These are phyloP conservation scores for Hymenoscyphus scutula DNA, from an alignment of 2,329 filamentous ascomycete species.

Conservation along the genomic window DNA sequence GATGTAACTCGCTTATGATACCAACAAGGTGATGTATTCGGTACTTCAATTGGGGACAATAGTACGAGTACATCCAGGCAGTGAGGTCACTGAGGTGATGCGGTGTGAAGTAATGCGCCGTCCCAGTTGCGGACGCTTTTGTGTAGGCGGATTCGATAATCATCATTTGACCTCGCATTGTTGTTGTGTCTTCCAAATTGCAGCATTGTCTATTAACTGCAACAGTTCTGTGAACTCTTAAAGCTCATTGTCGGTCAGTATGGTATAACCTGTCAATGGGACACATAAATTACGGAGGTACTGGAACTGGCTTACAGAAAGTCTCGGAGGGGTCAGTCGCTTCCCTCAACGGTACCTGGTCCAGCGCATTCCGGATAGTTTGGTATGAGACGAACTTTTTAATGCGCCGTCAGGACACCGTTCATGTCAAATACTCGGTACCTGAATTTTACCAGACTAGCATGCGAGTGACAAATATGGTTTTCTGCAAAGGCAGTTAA, in stretches of 20 bases:
- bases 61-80: background rate
- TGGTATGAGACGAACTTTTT: background rate
- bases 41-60: background rate
- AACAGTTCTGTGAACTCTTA: no score
- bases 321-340: background rate
- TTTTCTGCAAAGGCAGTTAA: no score
- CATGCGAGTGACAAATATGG: no score
- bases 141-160: background rate
- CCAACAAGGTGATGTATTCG: background rate
- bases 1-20: background rate
- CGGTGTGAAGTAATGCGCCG: background rate
- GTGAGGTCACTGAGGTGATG: background rate
- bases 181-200: no score
- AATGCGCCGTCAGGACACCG: background rate
- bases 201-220: no score
- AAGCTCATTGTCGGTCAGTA: background rate
- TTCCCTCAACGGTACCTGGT: background rate
- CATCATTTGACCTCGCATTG: no score
- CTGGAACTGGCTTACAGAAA: background rate
- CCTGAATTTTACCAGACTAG: no score
- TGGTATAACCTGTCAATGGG: background rate
- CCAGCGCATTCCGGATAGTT: background rate
- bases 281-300: background rate
- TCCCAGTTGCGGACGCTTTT: background rate
- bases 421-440: background rate